These are phyloP conservation scores for Penicillium sp. DNA, from an alignment of 2,329 filamentous ascomycete species.

Conservation along the genomic window DNA sequence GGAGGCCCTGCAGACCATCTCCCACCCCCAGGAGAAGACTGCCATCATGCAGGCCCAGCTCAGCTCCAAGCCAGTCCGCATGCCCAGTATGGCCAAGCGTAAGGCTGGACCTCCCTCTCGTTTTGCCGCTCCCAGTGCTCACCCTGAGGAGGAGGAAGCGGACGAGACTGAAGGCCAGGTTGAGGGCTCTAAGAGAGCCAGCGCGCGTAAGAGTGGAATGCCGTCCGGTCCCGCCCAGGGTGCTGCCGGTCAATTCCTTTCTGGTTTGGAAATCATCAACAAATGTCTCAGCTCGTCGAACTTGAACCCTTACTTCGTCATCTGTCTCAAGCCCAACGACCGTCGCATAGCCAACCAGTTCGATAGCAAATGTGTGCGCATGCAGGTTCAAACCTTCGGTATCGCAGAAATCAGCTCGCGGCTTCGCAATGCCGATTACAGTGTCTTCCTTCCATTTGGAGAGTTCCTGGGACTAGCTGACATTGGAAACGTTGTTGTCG, in stretches of 20 bases:
- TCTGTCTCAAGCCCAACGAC: constrained; percentile 97
- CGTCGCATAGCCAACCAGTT: constrained; percentile 97
- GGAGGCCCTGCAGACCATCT: constrained; percentile 85
- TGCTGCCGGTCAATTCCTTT: constrained; percentile 87
- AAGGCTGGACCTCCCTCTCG: constrained; percentile 62
- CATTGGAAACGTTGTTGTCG: constrained; percentile 79
- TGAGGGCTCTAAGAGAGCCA: constrained; percentile 30
- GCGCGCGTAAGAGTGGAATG: constrained; percentile 43
- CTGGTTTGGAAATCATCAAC: constrained; percentile 85
- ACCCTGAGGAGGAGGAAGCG: constrained; percentile 41
- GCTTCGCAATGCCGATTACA: constrained; percentile 90
- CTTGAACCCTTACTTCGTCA: constrained; percentile 93
- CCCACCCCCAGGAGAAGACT: constrained; percentile 86
- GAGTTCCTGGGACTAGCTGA: constrained; percentile 92
- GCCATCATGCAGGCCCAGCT: constrained; percentile 96
- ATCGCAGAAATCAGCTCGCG: constrained; percentile 97
- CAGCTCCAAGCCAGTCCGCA: constrained; percentile 89
- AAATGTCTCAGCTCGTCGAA: constrained; percentile 80
- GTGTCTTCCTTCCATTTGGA: constrained; percentile 89
- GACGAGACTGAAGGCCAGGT: constrained; percentile 41
- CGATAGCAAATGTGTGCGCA: constrained; percentile 95
- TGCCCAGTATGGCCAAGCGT: constrained; percentile 86
- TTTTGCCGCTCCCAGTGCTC: constrained; percentile 32
- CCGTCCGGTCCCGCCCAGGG: constrained; percentile 64
- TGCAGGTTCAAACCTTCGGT: constrained; percentile 91